A percentile compares a stretch with the other conserved stretches of the same genome.
phyloP scores from a whole-genome alignment of 179 eudicot species.

The Spergularia azorica region DNA sequence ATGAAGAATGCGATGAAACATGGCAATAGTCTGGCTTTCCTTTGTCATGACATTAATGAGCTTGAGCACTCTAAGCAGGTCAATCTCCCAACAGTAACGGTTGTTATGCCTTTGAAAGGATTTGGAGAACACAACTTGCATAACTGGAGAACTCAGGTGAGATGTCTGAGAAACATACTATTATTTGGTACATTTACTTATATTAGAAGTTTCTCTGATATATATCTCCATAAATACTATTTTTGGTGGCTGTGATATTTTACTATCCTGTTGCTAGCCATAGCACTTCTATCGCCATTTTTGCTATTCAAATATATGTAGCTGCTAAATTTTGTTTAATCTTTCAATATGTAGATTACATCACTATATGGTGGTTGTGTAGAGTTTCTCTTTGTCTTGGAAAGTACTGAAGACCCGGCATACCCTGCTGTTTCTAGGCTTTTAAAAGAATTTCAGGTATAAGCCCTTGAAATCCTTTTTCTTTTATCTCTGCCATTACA shows the following conservation, averaged over 20 bases:
- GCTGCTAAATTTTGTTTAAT: conserved; percentile 16
- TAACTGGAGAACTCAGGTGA: conserved; percentile 97
- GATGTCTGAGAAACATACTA: conserved; percentile 7
- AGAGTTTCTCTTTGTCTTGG: conserved; percentile 91
- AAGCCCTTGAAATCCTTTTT: conserved; percentile 2
- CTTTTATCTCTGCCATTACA: background rate
- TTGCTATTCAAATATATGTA: conserved; percentile 5
- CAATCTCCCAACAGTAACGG: conserved; percentile 76
- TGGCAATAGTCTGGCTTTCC: conserved; percentile 84
- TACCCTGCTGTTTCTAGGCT: conserved; percentile 73
- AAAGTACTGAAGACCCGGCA: conserved; percentile 94
- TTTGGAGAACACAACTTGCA: conserved; percentile 94
- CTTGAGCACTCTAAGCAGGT: conserved; percentile 85
- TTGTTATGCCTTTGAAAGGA: conserved; percentile 95
- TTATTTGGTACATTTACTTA: background rate
- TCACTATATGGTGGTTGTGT: conserved; percentile 87
- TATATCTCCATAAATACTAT: background rate
- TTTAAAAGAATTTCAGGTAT: conserved; percentile 71
- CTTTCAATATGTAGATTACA: conserved; percentile 64
- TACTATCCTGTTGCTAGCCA: background rate
- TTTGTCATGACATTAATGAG: conserved; percentile 69
- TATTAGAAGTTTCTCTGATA: background rate
- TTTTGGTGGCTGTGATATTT: conserved; percentile 1
- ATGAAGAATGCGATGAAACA: conserved; percentile 54
- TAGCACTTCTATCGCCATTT: conserved; percentile 7